A percentile compares a stretch with the other conserved stretches of the same genome.
Evolutionary conservation across 2,329 filamentous ascomycete genomes (phyloP).

Genomic region (Verticillium zaregamsianum): DNA sequence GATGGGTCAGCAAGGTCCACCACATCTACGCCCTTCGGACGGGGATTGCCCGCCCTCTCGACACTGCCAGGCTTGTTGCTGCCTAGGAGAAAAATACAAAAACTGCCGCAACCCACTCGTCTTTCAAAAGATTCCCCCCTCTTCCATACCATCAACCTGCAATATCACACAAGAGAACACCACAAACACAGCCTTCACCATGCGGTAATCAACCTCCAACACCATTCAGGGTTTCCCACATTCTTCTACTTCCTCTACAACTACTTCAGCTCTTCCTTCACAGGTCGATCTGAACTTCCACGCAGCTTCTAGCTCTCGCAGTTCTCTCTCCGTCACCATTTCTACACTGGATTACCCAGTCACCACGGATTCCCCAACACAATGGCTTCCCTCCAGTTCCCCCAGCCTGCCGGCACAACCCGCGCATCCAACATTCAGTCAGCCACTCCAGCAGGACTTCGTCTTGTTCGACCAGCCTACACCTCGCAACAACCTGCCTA

Average conservation of each 20-base stretch:
- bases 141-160: slow-evolving; percentile 25
- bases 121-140: slow-evolving; percentile 24
- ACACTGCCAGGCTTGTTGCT: neutral
- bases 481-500: slow-evolving; percentile 39
- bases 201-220: slow-evolving; percentile 37
- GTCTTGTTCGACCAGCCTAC: slow-evolving; percentile 64
- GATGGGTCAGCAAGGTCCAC: neutral
- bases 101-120: slow-evolving; percentile 16
- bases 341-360: slow-evolving; percentile 63
- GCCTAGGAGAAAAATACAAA: slow-evolving; percentile 2
- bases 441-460: slow-evolving; percentile 65
- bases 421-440: slow-evolving; percentile 38
- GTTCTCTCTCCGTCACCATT: slow-evolving; percentile 58
- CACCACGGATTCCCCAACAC: slow-evolving; percentile 78
- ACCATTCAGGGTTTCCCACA: slow-evolving; percentile 51
- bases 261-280: slow-evolving; percentile 47
- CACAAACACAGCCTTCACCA: slow-evolving; percentile 38
- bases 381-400: slow-evolving; percentile 74
- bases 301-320: slow-evolving; percentile 55
- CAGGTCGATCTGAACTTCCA: slow-evolving; percentile 65
- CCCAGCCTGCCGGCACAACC: slow-evolving; percentile 59
- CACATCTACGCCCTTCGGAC: neutral
- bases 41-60: neutral
- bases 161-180: slow-evolving; percentile 25
- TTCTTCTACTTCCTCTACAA: slow-evolving; percentile 14